A percentile compares a stretch with the other conserved stretches of the same genome.
These are phyloP conservation scores for Paspalum notatum DNA, from an alignment of 176 grass and related monocot genomes.

Conservation along the genomic window DNA sequence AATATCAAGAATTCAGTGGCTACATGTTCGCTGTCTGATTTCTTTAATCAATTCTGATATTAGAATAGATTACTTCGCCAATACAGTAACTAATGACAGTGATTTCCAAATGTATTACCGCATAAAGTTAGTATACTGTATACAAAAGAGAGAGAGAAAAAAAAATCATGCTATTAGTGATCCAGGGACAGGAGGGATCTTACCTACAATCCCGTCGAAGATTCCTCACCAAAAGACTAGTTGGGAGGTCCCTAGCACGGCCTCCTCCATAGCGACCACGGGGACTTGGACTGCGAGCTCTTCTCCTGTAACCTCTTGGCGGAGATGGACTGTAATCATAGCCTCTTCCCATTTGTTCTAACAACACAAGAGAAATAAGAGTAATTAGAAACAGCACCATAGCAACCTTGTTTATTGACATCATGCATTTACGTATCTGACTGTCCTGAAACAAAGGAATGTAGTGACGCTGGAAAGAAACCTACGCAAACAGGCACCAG, in stretches of 20 bases:
- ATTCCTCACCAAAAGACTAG: constrained; percentile 88
- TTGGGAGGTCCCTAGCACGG: constrained; percentile 67
- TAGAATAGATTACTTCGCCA: background rate
- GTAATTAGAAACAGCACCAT: background rate
- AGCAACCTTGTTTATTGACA: background rate
- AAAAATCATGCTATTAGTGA: background rate
- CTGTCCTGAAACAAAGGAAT: background rate
- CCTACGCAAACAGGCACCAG: background rate
- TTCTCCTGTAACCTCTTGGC: constrained; percentile 68
- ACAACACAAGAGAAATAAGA: background rate
- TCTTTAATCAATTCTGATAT: background rate
- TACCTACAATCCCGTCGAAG: constrained; percentile 78
- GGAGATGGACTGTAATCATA: constrained; percentile 75
- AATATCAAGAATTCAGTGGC: background rate
- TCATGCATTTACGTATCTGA: background rate
- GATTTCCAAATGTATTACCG: background rate
- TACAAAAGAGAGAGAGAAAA: background rate
- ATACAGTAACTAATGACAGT: background rate
- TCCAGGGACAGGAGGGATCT: background rate
- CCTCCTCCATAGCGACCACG: constrained; percentile 59
- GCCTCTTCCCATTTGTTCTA: constrained; percentile 63
- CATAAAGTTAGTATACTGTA: background rate
- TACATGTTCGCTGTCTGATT: background rate
- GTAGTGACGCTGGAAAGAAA: background rate
- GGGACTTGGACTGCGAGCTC: constrained; percentile 75